Conservation (phyloP, 768 basidiomycete genomes). For the Mycena rebaudengoi region DNA sequence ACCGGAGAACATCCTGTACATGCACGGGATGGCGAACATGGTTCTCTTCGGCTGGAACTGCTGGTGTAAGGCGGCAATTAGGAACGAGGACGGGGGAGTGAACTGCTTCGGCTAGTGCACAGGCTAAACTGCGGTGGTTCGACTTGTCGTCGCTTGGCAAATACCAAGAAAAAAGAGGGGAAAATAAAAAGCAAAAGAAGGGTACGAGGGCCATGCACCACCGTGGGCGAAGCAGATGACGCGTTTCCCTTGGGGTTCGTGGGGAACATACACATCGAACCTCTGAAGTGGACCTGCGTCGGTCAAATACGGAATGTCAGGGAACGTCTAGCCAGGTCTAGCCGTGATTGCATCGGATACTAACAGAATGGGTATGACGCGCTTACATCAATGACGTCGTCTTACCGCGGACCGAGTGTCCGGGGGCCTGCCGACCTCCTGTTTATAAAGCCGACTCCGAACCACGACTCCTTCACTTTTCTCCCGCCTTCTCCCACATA, state of each 20-base stretch:
- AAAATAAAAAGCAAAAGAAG: background rate
- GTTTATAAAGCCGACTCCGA: too few species aligned
- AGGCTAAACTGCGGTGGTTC: slow-evolving; percentile 58
- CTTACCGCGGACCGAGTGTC: too few species aligned
- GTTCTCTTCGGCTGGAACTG: slow-evolving; percentile 43
- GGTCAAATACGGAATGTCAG: background rate
- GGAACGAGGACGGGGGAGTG: slow-evolving; percentile 70
- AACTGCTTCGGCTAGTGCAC: slow-evolving; percentile 61
- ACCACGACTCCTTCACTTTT: too few species aligned
- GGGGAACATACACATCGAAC: slow-evolving; percentile 65
- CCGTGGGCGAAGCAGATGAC: slow-evolving; percentile 79
- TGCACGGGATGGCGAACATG: slow-evolving; percentile 74
- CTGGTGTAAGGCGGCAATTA: slow-evolving; percentile 79
- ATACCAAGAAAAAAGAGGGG: slow-evolving; percentile 23
- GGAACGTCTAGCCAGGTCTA: background rate
- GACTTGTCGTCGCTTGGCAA: slow-evolving; percentile 86
- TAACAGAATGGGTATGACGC: too few species aligned
- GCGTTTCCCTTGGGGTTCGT: background rate
- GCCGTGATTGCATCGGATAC: too few species aligned
- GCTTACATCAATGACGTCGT: too few species aligned
- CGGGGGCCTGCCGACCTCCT: too few species aligned
- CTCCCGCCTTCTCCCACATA: too few species aligned
- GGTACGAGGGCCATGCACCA: slow-evolving; percentile 82
- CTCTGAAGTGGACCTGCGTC: slow-evolving; percentile 46
- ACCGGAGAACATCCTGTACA: slow-evolving; percentile 68